A percentile compares a stretch with the other conserved stretches of the same genome.
Evolutionary conservation across 2,329 filamentous ascomycete species (phyloP).

Genomic region (Phaeosphaeria sp.): DNA sequence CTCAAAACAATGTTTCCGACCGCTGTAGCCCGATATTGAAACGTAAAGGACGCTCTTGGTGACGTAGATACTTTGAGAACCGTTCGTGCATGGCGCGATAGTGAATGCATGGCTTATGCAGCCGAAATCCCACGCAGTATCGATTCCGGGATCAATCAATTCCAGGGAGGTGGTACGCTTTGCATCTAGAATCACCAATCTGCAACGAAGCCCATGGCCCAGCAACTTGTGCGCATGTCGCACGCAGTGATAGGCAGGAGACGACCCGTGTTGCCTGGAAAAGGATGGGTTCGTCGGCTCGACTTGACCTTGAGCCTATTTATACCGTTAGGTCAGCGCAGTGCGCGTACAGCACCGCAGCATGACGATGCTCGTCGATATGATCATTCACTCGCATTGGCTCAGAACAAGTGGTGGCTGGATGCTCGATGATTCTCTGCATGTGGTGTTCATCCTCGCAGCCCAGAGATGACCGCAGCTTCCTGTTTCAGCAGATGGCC

Average conservation of each 20-base stretch:
- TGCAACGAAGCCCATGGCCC: background rate
- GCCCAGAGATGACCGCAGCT: background rate
- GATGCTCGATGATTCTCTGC: background rate
- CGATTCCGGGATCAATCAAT: background rate
- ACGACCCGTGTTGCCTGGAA: background rate
- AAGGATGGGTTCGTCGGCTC: background rate
- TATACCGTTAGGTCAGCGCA: background rate
- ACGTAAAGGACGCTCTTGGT: background rate
- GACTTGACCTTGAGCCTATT: background rate
- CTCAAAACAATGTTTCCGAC: background rate
- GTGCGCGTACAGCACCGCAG: background rate
- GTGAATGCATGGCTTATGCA: background rate
- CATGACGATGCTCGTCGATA: background rate
- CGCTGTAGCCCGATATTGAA: background rate
- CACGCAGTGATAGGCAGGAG: background rate
- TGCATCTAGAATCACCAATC: background rate
- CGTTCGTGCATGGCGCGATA: slow-evolving; percentile 1
- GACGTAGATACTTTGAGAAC: background rate
- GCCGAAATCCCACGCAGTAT: slow-evolving; percentile 5
- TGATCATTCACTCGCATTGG: background rate
- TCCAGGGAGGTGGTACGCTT: background rate
- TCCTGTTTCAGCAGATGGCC: background rate
- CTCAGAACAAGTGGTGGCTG: background rate
- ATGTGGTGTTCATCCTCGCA: background rate
- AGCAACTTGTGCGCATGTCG: background rate